A percentile compares a stretch with the other conserved stretches of the same genome.
phyloP scores from a whole-genome alignment of 1,284 basidiomycete species.

The Irpex sp. region DNA sequence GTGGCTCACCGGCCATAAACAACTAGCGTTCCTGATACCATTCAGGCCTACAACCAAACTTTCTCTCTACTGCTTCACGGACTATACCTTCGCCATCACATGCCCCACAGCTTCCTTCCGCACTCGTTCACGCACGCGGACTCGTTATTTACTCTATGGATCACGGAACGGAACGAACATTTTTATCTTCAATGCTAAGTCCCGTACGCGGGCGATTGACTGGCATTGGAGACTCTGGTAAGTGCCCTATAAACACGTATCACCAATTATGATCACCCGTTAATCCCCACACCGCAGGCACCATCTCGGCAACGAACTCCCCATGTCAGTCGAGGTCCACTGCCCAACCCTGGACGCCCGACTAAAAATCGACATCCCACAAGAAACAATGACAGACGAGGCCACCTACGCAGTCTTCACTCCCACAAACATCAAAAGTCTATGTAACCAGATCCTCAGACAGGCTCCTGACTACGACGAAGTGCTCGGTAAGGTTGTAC shows the following conservation, averaged over 20 bases:
- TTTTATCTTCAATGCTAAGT: conserved; percentile 76
- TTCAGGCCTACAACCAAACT: conserved; percentile 58
- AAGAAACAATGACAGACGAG: conserved; percentile 28
- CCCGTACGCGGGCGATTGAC: conserved; percentile 68
- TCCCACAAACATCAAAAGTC: conserved; percentile 53
- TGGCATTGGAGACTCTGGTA: conserved; percentile 85
- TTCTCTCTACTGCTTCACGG: conserved; percentile 79
- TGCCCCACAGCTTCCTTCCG: conserved; percentile 54
- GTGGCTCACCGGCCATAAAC: conserved; percentile 60
- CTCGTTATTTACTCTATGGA: conserved; percentile 42
- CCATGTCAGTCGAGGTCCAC: conserved; percentile 41
- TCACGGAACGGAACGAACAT: conserved; percentile 67
- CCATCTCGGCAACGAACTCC: conserved; percentile 47
- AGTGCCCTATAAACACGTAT: conserved; percentile 9
- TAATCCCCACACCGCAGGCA: conserved; percentile 42
- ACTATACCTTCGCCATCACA: conserved; percentile 75
- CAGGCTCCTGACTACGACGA: conserved; percentile 58
- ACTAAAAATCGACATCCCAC: conserved; percentile 64
- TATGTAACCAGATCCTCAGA: conserved; percentile 53
- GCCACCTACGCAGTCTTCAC: conserved; percentile 46
- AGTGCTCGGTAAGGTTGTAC: conserved; percentile 52
- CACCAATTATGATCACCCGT: too few species aligned
- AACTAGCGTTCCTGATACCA: conserved; percentile 68
- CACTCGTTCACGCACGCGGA: conserved; percentile 31
- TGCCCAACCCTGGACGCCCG: conserved; percentile 50